Percentiles rank a stretch among this genome's conserved stretches.
Evolutionary conservation across 2,329 filamentous ascomycete genomes (phyloP).

Genomic region (Chaetomium sp.): DNA sequence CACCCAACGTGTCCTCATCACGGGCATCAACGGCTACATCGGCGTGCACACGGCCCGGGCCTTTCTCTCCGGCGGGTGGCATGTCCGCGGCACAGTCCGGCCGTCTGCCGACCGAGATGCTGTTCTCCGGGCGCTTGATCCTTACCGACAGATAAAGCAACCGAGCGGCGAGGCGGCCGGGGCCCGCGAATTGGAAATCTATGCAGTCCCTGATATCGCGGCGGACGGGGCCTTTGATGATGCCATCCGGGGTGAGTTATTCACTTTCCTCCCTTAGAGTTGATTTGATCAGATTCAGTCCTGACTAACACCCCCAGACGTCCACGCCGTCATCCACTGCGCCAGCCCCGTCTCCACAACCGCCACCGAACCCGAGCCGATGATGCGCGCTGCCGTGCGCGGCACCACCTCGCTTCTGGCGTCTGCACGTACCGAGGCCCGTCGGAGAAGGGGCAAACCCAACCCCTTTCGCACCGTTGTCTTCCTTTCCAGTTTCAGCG

Average conservation of each 20-base stretch:
- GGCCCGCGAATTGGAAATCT: constrained; percentile 11
- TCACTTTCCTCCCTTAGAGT: no score
- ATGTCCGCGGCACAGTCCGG: constrained; percentile 17
- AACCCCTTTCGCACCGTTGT: constrained; percentile 8
- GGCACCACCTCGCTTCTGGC: constrained; percentile 17
- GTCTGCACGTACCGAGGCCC: constrained; percentile 7
- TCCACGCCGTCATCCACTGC: constrained; percentile 15
- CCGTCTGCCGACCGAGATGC: constrained; percentile 4
- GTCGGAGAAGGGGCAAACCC: neutral
- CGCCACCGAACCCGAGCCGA: constrained; percentile 7
- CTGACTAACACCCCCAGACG: neutral
- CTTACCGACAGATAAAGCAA: neutral
- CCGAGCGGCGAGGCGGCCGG: neutral
- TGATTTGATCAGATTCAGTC: neutral
- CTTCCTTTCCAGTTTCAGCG: constrained; percentile 18
- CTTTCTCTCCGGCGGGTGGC: constrained; percentile 17
- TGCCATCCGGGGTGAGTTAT: constrained; percentile 7
- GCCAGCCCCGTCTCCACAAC: constrained; percentile 17
- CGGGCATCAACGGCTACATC: constrained; percentile 20
- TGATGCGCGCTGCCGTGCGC: constrained; percentile 18
- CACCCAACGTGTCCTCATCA: constrained; percentile 14
- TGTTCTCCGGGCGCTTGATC: neutral
- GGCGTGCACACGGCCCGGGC: constrained; percentile 16
- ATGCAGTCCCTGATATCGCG: constrained; percentile 16
- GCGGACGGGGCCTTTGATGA: constrained; percentile 13